These are phyloP conservation scores for Cavenderia fasciculata DNA, from an alignment of 78 protist species.

Conservation along the genomic window DNA sequence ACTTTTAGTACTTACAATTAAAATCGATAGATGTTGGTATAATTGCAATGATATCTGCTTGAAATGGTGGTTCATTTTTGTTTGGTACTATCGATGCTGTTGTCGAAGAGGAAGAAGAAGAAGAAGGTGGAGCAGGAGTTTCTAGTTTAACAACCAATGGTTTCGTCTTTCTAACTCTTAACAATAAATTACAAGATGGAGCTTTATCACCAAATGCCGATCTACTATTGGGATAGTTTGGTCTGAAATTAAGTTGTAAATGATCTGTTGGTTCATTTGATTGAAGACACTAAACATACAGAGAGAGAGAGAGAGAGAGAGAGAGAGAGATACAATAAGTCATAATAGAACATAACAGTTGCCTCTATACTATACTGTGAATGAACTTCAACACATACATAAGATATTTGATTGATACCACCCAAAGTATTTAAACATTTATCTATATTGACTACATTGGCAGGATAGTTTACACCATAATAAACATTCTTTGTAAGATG, in stretches of 20 bases:
- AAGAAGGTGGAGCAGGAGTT: neutral
- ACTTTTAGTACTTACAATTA: too few relatives aligned
- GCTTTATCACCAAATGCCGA: slow-evolving; percentile 45
- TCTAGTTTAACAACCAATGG: neutral
- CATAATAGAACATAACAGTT: too few relatives aligned
- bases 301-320: too few relatives aligned
- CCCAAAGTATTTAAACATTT: slow-evolving; percentile 37
- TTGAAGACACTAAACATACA: too few relatives aligned
- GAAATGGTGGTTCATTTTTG: neutral
- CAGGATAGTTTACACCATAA: slow-evolving; percentile 55
- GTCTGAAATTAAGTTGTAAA: slow-evolving; percentile 45
- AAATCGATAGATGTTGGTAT: slow-evolving; percentile 38
- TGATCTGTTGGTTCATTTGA: slow-evolving; percentile 25
- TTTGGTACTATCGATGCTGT: too few relatives aligned
- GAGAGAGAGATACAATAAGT: too few relatives aligned
- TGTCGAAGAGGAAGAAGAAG: too few relatives aligned
- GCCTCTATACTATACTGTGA: too few relatives aligned
- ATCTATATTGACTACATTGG: slow-evolving; percentile 36
- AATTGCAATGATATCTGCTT: slow-evolving; percentile 30
- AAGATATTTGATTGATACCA: slow-evolving; percentile 30
- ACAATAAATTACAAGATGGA: slow-evolving; percentile 39
- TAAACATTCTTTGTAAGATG: slow-evolving; percentile 5
- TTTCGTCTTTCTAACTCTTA: slow-evolving; percentile 16
- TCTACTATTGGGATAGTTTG: slow-evolving; percentile 10
- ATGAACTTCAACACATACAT: too few relatives aligned